Conservation (phyloP, 768 basidiomycete genomes). For the Sistotremastrum suecicum region DNA sequence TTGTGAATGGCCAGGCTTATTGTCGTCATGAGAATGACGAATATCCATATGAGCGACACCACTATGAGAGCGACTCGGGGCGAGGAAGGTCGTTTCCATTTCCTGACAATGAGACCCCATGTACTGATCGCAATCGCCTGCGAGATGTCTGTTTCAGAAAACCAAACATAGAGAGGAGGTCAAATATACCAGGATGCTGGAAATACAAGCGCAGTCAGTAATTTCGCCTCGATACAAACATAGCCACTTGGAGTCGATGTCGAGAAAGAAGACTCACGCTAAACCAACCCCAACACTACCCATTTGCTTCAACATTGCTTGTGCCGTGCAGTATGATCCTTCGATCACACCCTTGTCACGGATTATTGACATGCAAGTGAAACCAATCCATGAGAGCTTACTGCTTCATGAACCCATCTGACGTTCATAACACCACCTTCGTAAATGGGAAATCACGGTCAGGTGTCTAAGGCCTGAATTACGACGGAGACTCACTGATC, state of each 20-base stretch:
- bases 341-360: too few relatives aligned
- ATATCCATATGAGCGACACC: constrained; percentile 23
- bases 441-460: neutral
- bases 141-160: neutral
- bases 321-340: too few relatives aligned
- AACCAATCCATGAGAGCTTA: constrained; percentile 1
- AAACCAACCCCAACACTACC: constrained; percentile 29
- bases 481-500: constrained; percentile 15
- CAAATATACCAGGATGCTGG: too few relatives aligned
- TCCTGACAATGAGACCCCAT: constrained; percentile 23
- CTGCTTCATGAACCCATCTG: constrained; percentile 20
- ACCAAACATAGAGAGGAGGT: too few relatives aligned
- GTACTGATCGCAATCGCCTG: constrained; percentile 27
- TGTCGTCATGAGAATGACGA: constrained; percentile 24
- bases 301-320: constrained; percentile 20
- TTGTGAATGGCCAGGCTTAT: constrained; percentile 22
- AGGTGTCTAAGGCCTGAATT: constrained; percentile 14
- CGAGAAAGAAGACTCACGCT: constrained; percentile 14
- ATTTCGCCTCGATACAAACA: neutral
- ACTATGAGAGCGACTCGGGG: constrained; percentile 20
- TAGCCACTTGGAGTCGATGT: neutral
- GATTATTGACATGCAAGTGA: too few relatives aligned
- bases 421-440: constrained; percentile 23
- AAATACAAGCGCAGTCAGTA: too few relatives aligned
- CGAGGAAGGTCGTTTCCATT: constrained; percentile 13